Evolutionary conservation across 768 basidiomycete genomes (phyloP), one percentile per base, ranked within the genome.

Genomic region (Mycena galopus): DNA sequence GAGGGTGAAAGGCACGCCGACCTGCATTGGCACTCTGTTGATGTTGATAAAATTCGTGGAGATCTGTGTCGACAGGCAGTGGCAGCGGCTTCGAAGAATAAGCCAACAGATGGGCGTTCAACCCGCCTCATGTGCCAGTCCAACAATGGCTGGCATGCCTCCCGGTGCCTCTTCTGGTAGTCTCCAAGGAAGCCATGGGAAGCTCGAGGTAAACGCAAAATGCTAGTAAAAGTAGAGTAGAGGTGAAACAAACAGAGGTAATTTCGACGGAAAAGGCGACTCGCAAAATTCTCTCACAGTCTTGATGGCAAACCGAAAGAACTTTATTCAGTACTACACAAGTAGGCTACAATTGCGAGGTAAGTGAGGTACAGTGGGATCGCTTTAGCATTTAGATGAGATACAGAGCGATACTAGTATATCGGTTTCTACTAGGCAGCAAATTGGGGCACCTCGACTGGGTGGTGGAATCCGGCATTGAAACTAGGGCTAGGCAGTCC

Each of bases 391-490:
- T 65, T 57, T 30, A 59, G 47, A 25, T 44, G 59, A 65, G 35
- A 57, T 37, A 69, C 55, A 64, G 19, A 29, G 32, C 64, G 53
- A 71, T 33, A 62, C 61, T 62, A 32, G 25, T 23, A 62, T 62
- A 44, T 25, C 42, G 25, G 8, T n/a, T 37, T 60, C 53, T 65
- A 62, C 58, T 44, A 73, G 29, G 25, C 23, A 55, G 77, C 81
- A 67, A 71, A 82, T 78, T 78, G 72, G 16, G 80, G 75, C 25
- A 77, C 62, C 59, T 76, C 76, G 72, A 77, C 73, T 53, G 61
- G 51, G n/a, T 76, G 76, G 9, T 76, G 77, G 66, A 67, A 65
- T 30, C 30, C 50, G 47, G 39, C 67, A 51, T 53, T 71, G 37
- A 72, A 72, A 1, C 30, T 27, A n/a, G 70, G 64, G 64, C 58